Evolutionary conservation across 208 protist species (phyloP).

Genomic region (Novymonas esmeraldas): DNA sequence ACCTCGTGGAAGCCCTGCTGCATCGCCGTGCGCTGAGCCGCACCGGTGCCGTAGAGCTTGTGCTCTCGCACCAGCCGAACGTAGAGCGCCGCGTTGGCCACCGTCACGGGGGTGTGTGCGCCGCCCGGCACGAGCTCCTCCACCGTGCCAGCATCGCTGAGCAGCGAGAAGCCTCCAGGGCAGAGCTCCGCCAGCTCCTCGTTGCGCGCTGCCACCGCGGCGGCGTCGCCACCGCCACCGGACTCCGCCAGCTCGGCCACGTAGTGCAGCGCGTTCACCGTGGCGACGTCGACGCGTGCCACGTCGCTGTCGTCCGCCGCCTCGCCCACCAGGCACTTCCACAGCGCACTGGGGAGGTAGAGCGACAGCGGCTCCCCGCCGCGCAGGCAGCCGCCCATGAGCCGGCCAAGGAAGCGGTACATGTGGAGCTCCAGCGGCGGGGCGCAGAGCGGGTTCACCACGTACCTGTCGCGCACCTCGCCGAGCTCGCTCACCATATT

Average conservation of each 20-base stretch:
- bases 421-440: conserved; percentile 58
- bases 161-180: conserved; percentile 70
- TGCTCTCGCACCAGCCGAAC: conserved; percentile 51
- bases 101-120: conserved; percentile 48
- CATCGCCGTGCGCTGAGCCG: conserved; percentile 67
- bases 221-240: conserved; percentile 4
- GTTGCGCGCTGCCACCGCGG: conserved; percentile 22
- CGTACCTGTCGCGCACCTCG: conserved; percentile 80
- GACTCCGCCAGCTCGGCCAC: conserved; percentile 32
- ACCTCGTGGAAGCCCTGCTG: conserved; percentile 87
- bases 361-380: conserved; percentile 90
- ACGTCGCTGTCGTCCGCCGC: conserved; percentile 53
- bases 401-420: conserved; percentile 92
- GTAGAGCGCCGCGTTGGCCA: conserved; percentile 69
- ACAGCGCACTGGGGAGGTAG: conserved; percentile 89
- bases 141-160: conserved; percentile 50
- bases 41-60: conserved; percentile 54
- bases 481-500: conserved; percentile 80
- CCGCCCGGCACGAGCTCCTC: conserved; percentile 72
- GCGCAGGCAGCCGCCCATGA: conserved; percentile 96
- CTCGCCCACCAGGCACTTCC: conserved; percentile 91
- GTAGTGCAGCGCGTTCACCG: conserved; percentile 67
- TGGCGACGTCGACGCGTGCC: conserved; percentile 51
- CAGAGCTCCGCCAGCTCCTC: conserved; percentile 56
- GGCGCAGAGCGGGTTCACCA: conserved; percentile 58